Evolutionary conservation across 2,329 filamentous ascomycete species (phyloP).

Genomic region (Neonectria coccinea): DNA sequence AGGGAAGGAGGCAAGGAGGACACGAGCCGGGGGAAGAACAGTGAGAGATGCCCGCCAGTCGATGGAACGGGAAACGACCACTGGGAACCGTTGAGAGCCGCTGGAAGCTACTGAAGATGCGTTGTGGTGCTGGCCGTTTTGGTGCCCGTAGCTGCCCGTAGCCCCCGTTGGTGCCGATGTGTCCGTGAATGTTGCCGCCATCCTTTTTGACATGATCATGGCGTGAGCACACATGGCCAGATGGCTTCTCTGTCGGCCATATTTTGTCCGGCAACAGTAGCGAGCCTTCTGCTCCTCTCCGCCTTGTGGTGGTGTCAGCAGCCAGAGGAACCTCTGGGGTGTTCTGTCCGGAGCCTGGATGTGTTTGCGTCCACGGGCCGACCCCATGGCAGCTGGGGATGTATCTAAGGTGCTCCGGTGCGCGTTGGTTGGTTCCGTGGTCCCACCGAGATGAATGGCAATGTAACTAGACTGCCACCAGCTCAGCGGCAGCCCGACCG

Average conservation of each 20-base stretch:
- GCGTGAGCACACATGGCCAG: constrained; percentile 38
- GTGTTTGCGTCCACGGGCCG: constrained; percentile 6
- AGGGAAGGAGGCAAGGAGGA: constrained; percentile 12
- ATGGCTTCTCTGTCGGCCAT: constrained; percentile 27
- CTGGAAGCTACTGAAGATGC: constrained; percentile 9
- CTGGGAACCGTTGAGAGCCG: constrained; percentile 14
- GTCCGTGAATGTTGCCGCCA: constrained; percentile 35
- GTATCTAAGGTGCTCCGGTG: constrained; percentile 1
- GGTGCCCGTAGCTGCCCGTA: background rate
- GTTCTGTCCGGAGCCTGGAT: constrained; percentile 1
- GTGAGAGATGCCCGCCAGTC: background rate
- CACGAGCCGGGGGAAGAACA: constrained; percentile 10
- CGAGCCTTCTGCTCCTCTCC: background rate
- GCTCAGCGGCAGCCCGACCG: constrained; percentile 10
- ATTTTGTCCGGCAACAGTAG: constrained; percentile 18
- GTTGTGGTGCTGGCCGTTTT: constrained; percentile 5
- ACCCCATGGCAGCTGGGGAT: constrained; percentile 6
- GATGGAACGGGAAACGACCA: constrained; percentile 2
- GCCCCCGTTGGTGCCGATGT: constrained; percentile 19
- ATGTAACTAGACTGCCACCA: constrained; percentile 19
- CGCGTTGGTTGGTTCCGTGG: constrained; percentile 15
- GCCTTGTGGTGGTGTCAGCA: constrained; percentile 21
- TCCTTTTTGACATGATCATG: constrained; percentile 37
- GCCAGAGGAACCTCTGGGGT: constrained; percentile 19
- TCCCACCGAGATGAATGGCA: constrained; percentile 21